A percentile compares a stretch with the other conserved stretches of the same genome.
phyloP scores from a whole-genome alignment of 352 stramenopile species.

The Phytophthora ohioensis region DNA sequence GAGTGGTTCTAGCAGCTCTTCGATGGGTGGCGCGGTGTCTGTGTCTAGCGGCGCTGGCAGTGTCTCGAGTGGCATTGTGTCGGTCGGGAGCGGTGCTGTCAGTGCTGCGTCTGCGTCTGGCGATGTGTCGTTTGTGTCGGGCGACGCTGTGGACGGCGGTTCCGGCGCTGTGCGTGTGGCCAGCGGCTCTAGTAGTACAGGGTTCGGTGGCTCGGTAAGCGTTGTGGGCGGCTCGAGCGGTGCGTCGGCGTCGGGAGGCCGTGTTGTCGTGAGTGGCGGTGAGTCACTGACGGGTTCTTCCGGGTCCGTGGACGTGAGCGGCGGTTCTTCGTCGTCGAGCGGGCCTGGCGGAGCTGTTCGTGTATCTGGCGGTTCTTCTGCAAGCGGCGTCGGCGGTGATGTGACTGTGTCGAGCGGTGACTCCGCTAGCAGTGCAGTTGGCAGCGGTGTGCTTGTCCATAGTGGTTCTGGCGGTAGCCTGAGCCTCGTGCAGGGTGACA shows the following conservation, averaged over 20 bases:
- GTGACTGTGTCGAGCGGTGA: conserved; percentile 37
- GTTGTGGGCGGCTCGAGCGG: conserved; percentile 24
- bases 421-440: conserved; percentile 16
- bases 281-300: neutral
- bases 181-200: conserved; percentile 24
- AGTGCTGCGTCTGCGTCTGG: conserved; percentile 4
- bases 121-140: neutral
- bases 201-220: conserved; percentile 18
- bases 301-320: too few species aligned
- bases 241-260: conserved; percentile 8
- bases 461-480: conserved; percentile 35
- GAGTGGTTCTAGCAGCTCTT: too few species aligned
- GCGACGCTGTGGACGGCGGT: too few species aligned
- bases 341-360: too few species aligned
- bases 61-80: too few species aligned
- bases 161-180: too few species aligned
- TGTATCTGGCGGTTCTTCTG: conserved; percentile 23
- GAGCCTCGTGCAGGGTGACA: conserved; percentile 32
- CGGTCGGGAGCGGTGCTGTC: conserved; percentile 16
- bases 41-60: too few species aligned
- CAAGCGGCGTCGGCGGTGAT: conserved; percentile 32
- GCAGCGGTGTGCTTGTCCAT: conserved; percentile 29
- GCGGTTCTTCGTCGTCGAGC: too few species aligned
- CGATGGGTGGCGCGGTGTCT: neutral
- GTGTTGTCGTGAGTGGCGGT: conserved; percentile 21